Conservation (phyloP, 129 eudicot species). For the Flaveria sonorensis region DNA sequence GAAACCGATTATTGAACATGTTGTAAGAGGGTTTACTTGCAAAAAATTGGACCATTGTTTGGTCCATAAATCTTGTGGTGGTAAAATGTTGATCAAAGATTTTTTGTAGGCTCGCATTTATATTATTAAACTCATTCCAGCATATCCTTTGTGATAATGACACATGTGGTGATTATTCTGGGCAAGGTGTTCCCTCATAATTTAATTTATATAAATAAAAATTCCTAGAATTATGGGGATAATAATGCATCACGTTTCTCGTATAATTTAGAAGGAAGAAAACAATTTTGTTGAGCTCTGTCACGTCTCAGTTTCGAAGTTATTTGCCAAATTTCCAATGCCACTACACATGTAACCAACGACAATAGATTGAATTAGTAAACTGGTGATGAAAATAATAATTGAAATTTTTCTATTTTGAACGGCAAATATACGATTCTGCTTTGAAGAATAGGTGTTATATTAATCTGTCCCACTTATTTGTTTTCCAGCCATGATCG, state of each 20-base stretch:
- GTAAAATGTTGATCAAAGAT: constrained; percentile 2
- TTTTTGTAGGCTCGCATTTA: constrained; percentile 2
- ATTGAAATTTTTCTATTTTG: no score
- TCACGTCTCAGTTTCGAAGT: not conserved
- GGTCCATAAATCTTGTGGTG: constrained; percentile 27
- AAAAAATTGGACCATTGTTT: not conserved
- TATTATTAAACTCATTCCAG: constrained; percentile 14
- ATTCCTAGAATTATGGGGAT: not conserved
- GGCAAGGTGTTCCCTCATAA: constrained; percentile 8
- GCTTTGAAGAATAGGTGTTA: no score
- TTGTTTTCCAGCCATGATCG: no score
- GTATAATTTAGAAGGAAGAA: no score
- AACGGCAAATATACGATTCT: no score
- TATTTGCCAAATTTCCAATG: not conserved
- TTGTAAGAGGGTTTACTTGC: no score
- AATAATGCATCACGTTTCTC: constrained; percentile 12
- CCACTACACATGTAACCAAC: not conserved
- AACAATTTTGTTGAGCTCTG: not conserved
- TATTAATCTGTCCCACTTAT: no score
- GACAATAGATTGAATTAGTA: not conserved
- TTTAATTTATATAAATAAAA: constrained; percentile 8
- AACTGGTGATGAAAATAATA: not conserved
- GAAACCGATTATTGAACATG: no score
- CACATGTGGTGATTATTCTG: constrained; percentile 30
- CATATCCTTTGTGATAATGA: constrained; percentile 32